These are phyloP conservation scores for Apiospora pterosperma DNA, from an alignment of 2,329 filamentous ascomycete species.

Conservation along the genomic window DNA sequence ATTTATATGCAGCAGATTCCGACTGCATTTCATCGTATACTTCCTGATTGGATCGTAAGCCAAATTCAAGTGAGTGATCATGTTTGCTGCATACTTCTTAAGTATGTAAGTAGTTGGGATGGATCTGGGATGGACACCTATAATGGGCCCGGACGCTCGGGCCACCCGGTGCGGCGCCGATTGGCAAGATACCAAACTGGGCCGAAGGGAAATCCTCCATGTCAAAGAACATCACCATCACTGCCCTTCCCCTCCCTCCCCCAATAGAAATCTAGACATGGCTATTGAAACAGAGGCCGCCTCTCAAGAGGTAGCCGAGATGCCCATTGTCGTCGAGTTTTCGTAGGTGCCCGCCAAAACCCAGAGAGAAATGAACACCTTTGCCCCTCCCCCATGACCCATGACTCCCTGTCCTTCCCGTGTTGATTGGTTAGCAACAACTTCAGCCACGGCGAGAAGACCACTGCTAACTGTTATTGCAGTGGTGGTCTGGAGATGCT, in stretches of 20 bases:
- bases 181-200: background rate
- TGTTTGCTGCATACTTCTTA: background rate
- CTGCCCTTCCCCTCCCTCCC: background rate
- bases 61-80: background rate
- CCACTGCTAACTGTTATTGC: background rate
- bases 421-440: background rate
- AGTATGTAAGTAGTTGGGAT: too few relatives aligned
- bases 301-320: background rate
- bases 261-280: background rate
- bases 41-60: background rate
- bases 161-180: background rate
- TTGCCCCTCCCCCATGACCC: slow-evolving; percentile 6
- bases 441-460: background rate
- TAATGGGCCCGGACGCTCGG: background rate
- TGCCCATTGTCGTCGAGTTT: slow-evolving; percentile 58
- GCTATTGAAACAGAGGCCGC: background rate
- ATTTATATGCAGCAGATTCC: background rate
- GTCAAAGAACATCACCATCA: background rate
- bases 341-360: slow-evolving; percentile 41
- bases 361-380: background rate
- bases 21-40: background rate
- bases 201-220: background rate
- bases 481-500: slow-evolving; percentile 94
- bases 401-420: slow-evolving; percentile 2
- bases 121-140: background rate